phyloP scores from a whole-genome alignment of 2,329 filamentous ascomycete genomes.

The Daldinia sp. region DNA sequence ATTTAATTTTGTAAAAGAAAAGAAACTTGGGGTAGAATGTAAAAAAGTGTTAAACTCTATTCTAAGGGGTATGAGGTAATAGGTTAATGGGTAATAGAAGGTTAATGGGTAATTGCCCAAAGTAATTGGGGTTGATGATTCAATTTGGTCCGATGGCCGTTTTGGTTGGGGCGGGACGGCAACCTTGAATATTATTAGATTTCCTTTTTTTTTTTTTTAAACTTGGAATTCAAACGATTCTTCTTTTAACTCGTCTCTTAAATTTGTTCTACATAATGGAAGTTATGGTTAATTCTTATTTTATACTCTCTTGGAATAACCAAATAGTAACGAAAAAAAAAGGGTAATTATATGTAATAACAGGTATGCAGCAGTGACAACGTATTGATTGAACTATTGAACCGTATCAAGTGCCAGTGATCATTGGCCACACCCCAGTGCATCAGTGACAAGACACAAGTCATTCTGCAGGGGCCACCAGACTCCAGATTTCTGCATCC shows the following conservation, averaged over 20 bases:
- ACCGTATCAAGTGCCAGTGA: constrained; percentile 31
- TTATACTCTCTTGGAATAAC: constrained; percentile 15
- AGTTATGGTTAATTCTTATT: constrained; percentile 15
- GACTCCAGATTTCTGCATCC: constrained; percentile 25
- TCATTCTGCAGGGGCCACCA: constrained; percentile 36
- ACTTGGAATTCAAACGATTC: not conserved
- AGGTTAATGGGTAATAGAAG: no score
- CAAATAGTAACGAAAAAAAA: constrained; percentile 4
- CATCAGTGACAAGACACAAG: constrained; percentile 10
- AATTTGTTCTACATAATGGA: no score
- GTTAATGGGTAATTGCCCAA: no score
- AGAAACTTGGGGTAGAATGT: constrained; percentile 4
- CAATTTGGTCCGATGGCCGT: constrained; percentile 13
- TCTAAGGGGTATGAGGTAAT: constrained; percentile 30
- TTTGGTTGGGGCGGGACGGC: constrained; percentile 11
- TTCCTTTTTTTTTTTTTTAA: no score
- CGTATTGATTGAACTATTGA: constrained; percentile 8
- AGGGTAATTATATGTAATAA: not conserved
- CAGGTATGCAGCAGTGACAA: not conserved
- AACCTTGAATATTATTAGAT: constrained; percentile 9
- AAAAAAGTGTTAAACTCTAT: constrained; percentile 16
- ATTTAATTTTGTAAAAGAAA: not conserved
- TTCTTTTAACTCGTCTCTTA: no score
- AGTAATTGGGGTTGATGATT: not conserved
- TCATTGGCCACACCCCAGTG: constrained; percentile 17